Percentiles rank a stretch among this genome's conserved stretches.
These are phyloP conservation scores for Phyllosticta ampelicida DNA, from an alignment of 2,329 filamentous ascomycete species.

Conservation along the genomic window DNA sequence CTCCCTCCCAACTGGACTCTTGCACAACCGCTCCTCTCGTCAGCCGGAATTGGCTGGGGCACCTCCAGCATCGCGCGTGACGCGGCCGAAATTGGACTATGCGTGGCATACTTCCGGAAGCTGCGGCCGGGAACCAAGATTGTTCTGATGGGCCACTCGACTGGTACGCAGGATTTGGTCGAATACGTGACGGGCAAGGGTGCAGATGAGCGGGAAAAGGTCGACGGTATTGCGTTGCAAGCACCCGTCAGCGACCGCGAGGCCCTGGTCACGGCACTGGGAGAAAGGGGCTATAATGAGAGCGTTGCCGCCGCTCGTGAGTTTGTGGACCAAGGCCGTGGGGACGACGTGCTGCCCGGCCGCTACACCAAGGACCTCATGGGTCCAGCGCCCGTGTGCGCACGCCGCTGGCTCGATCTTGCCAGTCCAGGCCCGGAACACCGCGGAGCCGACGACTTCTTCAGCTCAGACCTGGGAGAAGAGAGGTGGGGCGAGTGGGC, in stretches of 20 bases:
- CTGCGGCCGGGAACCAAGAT: slow-evolving; percentile 39
- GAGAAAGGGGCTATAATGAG: neutral
- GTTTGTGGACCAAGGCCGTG: slow-evolving; percentile 46
- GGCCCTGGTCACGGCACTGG: slow-evolving; percentile 2
- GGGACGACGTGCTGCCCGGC: slow-evolving; percentile 44
- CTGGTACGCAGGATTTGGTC: slow-evolving; percentile 56
- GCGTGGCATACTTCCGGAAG: slow-evolving; percentile 40
- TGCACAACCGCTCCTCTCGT: slow-evolving; percentile 40
- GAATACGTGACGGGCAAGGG: slow-evolving; percentile 42
- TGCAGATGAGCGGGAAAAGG: slow-evolving; percentile 35
- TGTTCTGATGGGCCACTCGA: slow-evolving; percentile 60
- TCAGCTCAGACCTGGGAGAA: slow-evolving; percentile 64
- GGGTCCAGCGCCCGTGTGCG: slow-evolving; percentile 38
- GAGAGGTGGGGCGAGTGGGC: slow-evolving; percentile 52
- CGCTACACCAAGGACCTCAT: slow-evolving; percentile 18
- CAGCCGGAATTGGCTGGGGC: slow-evolving; percentile 46
- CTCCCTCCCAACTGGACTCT: slow-evolving; percentile 44
- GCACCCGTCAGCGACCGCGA: slow-evolving; percentile 51
- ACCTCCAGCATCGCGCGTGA: slow-evolving; percentile 42
- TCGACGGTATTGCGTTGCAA: slow-evolving; percentile 72
- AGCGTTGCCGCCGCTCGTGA: slow-evolving; percentile 57
- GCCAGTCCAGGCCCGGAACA: slow-evolving; percentile 38
- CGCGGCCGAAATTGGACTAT: slow-evolving; percentile 41
- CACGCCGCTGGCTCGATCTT: slow-evolving; percentile 48
- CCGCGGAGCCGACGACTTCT: slow-evolving; percentile 73